A percentile compares a stretch with the other conserved stretches of the same genome.
Evolutionary conservation across 106 monocot species (phyloP).

Genomic region (Acorus gramineus): DNA sequence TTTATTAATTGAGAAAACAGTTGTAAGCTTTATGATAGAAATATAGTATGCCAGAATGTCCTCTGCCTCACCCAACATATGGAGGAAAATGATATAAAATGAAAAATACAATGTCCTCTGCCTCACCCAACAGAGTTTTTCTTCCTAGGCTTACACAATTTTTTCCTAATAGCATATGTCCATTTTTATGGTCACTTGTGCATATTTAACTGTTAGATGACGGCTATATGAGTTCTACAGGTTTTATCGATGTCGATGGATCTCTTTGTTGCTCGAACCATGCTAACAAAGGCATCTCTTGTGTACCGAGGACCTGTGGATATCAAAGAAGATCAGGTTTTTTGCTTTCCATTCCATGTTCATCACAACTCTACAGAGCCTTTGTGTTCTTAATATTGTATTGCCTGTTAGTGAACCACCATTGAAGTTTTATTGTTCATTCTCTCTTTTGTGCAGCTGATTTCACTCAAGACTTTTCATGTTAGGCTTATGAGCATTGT

Average conservation of each 20-base stretch:
- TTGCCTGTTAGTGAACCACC: not conserved
- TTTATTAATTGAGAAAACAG: no score
- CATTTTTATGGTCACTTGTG: no score
- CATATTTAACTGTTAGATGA: no score
- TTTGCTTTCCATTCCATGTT: not conserved
- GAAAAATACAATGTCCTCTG: no score
- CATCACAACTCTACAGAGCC: no score
- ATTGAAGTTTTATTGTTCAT: slow-evolving; percentile 1
- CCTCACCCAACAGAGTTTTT: no score
- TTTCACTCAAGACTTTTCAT: slow-evolving; percentile 80
- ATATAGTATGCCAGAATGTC: not conserved
- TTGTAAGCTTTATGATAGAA: not conserved
- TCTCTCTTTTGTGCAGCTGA: slow-evolving; percentile 36
- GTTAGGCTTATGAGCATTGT: slow-evolving; percentile 99
- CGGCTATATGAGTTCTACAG: slow-evolving; percentile 32
- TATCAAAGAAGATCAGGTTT: slow-evolving; percentile 58
- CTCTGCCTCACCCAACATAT: no score
- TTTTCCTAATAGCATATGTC: no score
- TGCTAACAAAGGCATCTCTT: slow-evolving; percentile 92
- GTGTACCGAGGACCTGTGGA: slow-evolving; percentile 52
- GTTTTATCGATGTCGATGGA: slow-evolving; percentile 97
- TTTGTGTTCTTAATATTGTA: not conserved
- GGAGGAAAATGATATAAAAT: no score
- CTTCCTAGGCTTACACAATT: no score
- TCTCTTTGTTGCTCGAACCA: slow-evolving; percentile 98